A percentile compares a stretch with the other conserved stretches of the same genome.
These are phyloP conservation scores for Lepiota brunneoincarnata DNA, from an alignment of 768 basidiomycete genomes.

Conservation along the genomic window DNA sequence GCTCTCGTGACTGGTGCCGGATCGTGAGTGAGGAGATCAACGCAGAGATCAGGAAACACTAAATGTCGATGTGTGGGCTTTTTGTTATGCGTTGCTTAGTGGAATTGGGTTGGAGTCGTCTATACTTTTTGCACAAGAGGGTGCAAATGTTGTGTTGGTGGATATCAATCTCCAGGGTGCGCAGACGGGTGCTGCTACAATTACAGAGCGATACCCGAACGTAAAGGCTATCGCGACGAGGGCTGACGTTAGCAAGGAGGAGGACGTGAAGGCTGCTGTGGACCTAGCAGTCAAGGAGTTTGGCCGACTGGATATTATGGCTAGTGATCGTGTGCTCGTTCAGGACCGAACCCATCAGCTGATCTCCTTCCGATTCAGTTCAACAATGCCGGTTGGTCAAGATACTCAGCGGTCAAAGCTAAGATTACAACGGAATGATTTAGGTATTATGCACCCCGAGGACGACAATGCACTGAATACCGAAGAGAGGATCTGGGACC, in stretches of 20 bases:
- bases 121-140: slow-evolving; percentile 93
- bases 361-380: slow-evolving; percentile 50
- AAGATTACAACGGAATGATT: background rate
- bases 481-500: slow-evolving; percentile 94
- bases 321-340: slow-evolving; percentile 30
- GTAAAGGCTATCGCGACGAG: slow-evolving; percentile 67
- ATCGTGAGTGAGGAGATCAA: slow-evolving; percentile 53
- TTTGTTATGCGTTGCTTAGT: slow-evolving; percentile 38
- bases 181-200: slow-evolving; percentile 60
- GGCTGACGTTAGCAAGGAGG: slow-evolving; percentile 89
- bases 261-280: slow-evolving; percentile 79
- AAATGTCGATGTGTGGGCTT: slow-evolving; percentile 11
- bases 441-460: slow-evolving; percentile 96
- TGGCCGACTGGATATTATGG: slow-evolving; percentile 95
- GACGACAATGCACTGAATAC: slow-evolving; percentile 97
- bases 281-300: slow-evolving; percentile 78
- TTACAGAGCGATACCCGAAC: slow-evolving; percentile 65
- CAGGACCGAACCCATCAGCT: background rate
- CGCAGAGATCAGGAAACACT: slow-evolving; percentile 14
- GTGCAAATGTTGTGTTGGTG: slow-evolving; percentile 84
- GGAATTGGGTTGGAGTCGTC: slow-evolving; percentile 96
- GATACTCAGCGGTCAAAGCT: background rate
- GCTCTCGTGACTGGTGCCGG: slow-evolving; percentile 88
- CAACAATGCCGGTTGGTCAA: slow-evolving; percentile 76
- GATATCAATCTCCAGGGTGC: slow-evolving; percentile 83